A percentile compares a stretch with the other conserved stretches of the same genome.
phyloP scores from a whole-genome alignment of 768 basidiomycete species.

The Strobilomyces echinocephalus region DNA sequence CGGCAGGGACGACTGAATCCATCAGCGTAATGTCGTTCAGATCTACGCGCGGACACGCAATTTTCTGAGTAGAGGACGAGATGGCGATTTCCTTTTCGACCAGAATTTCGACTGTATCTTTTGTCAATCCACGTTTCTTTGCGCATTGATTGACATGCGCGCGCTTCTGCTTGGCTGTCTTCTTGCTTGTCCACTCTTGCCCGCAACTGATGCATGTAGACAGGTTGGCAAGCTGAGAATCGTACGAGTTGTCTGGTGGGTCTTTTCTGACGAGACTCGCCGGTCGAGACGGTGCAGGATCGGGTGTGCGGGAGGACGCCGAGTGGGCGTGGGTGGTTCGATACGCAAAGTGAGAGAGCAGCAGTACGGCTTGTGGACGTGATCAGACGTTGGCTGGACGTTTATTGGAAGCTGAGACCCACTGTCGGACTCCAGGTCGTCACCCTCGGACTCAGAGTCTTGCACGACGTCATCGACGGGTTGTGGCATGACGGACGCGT shows the following conservation, averaged over 20 bases:
- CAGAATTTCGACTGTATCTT: conserved; percentile 52
- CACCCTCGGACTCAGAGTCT: neutral
- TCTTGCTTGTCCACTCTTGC: conserved; percentile 63
- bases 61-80: neutral
- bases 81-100: conserved; percentile 44
- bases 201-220: conserved; percentile 63
- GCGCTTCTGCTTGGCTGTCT: conserved; percentile 58
- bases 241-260: conserved; percentile 36
- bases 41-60: neutral
- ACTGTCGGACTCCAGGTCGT: conserved; percentile 1
- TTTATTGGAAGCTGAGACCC: neutral
- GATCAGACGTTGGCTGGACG: neutral
- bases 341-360: conserved; percentile 41
- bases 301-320: neutral
- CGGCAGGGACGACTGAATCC: conserved; percentile 48
- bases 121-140: conserved; percentile 49
- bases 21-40: conserved; percentile 38
- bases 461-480: neutral
- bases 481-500: conserved; percentile 36
- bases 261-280: conserved; percentile 4
- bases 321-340: neutral
- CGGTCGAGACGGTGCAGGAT: neutral
- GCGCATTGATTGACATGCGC: conserved; percentile 66
- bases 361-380: neutral
- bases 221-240: conserved; percentile 44